Evolutionary conservation across 495 filamentous ascomycete species (phyloP).

Genomic region (Lasiosphaeria miniovina): DNA sequence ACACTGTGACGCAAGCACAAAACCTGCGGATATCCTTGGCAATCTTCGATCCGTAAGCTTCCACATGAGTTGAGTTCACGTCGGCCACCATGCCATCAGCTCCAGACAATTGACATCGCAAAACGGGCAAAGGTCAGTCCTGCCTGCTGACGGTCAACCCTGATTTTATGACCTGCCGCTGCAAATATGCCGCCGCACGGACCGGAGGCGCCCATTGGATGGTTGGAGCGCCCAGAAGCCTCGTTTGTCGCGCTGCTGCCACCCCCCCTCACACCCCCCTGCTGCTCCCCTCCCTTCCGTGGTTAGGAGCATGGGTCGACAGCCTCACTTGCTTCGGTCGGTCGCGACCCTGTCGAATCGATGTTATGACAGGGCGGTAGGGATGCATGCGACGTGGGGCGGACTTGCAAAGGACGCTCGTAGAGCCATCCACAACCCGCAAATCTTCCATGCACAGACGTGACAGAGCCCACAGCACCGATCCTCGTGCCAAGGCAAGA

Average conservation of each 20-base stretch:
- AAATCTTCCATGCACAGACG: background rate
- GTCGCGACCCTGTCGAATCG: conserved; percentile 26
- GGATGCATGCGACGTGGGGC: conserved; percentile 23
- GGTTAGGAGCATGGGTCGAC: conserved; percentile 15
- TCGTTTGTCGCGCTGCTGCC: background rate
- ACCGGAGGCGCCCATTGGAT: conserved; percentile 3
- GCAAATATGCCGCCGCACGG: conserved; percentile 3
- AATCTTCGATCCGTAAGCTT: no score
- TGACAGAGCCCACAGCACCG: background rate
- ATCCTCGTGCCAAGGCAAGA: background rate
- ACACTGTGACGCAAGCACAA: no score
- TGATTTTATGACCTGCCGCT: background rate
- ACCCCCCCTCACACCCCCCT: background rate
- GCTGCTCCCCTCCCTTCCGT: background rate
- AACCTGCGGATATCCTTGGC: no score
- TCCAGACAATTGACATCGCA: background rate
- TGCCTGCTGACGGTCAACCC: background rate
- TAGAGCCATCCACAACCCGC: background rate
- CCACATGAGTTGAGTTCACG: no score
- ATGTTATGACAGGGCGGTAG: conserved; percentile 19
- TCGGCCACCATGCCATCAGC: no score
- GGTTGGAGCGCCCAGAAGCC: background rate
- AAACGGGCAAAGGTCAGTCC: background rate
- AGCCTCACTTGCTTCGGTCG: conserved; percentile 31
- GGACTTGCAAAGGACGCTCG: no score